Percentiles rank a stretch among this genome's conserved stretches.
These are phyloP conservation scores for Penicillium sp. DNA, from an alignment of 2,329 filamentous ascomycete species.

Conservation along the genomic window DNA sequence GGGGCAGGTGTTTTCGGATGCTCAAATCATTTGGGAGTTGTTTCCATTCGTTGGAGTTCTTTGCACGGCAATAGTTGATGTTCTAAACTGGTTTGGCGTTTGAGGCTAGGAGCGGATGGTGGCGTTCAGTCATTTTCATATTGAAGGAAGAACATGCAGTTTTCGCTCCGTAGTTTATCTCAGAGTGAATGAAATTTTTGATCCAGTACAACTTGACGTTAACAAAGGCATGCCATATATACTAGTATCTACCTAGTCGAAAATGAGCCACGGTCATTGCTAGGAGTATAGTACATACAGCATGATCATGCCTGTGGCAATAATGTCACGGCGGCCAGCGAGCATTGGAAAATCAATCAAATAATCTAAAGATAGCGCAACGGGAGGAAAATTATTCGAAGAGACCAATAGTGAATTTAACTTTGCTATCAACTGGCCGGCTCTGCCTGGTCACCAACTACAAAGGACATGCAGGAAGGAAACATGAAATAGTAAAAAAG, in stretches of 20 bases:
- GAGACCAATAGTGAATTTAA: constrained; percentile 2
- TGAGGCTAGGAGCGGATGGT: neutral
- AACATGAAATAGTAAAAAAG: constrained; percentile 14
- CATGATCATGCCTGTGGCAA: no score
- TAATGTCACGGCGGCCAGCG: no score
- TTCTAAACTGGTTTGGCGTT: constrained; percentile 3
- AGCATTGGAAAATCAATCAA: no score
- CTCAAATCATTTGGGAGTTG: neutral
- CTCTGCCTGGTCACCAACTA: constrained; percentile 18
- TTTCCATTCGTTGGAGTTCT: constrained; percentile 1
- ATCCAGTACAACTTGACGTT: no score
- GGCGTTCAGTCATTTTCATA: neutral
- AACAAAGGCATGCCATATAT: no score
- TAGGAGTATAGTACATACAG: no score
- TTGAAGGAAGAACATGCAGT: neutral
- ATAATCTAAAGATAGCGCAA: no score
- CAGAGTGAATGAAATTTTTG: no score
- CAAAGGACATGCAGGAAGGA: constrained; percentile 14
- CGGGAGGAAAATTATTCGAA: neutral
- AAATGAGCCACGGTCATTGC: no score
- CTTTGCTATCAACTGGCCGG: constrained; percentile 14
- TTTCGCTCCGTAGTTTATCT: no score
- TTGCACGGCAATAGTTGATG: neutral
- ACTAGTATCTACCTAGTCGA: no score
- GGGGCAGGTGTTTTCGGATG: neutral